Conservation (phyloP, 2,329 filamentous ascomycete genomes). For the Rhytidhysteron rufulum region DNA sequence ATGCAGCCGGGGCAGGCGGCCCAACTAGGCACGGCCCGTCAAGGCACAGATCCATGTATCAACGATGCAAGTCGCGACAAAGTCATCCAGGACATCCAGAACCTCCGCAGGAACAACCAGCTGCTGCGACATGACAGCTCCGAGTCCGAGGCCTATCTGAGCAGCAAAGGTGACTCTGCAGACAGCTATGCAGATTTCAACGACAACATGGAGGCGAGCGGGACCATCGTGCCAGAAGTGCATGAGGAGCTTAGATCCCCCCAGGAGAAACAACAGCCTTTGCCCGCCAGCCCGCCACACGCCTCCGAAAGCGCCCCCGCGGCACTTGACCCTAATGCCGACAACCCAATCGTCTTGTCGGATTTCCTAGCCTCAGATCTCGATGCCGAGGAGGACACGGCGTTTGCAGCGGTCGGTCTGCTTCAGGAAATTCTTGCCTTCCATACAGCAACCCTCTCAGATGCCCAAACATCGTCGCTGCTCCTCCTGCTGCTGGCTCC, state of each 20-base stretch:
- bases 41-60: constrained; percentile 11
- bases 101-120: constrained; percentile 37
- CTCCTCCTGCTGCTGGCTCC: constrained; percentile 46
- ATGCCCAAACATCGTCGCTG: constrained; percentile 46
- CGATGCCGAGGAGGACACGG: constrained; percentile 28
- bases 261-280: constrained; percentile 13
- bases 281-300: constrained; percentile 11
- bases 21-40: constrained; percentile 12
- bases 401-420: constrained; percentile 41
- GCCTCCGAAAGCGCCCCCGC: constrained; percentile 22
- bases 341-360: constrained; percentile 28
- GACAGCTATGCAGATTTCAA: constrained; percentile 22
- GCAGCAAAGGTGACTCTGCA: constrained; percentile 26
- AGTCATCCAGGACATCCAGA: constrained; percentile 34
- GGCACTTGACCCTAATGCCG: constrained; percentile 19
- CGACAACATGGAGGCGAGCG: constrained; percentile 39
- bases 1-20: constrained; percentile 6
- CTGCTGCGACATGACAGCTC: constrained; percentile 38
- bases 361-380: constrained; percentile 34
- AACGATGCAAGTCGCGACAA: constrained; percentile 25
- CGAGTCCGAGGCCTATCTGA: constrained; percentile 35
- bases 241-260: constrained; percentile 23
- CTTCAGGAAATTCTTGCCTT: constrained; percentile 40
- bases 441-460: constrained; percentile 38
- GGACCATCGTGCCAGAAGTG: constrained; percentile 37